Conservation (phyloP, 192 early-diverging fungal species). For the Podila verticillata region DNA sequence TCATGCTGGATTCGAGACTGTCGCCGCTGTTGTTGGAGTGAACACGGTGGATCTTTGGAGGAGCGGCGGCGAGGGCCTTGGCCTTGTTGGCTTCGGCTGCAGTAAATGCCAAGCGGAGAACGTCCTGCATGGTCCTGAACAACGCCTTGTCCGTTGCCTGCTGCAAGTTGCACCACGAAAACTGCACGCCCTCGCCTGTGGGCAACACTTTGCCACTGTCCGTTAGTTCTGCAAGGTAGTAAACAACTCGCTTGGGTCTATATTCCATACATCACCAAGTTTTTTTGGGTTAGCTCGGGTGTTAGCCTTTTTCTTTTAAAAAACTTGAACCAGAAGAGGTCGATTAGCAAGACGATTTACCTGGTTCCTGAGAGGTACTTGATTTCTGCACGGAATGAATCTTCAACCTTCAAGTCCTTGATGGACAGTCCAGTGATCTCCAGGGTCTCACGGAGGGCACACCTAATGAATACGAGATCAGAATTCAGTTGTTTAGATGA, state of each 20-base stretch:
- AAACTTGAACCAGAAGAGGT: background rate
- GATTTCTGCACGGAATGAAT: slow-evolving; percentile 78
- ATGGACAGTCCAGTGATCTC: slow-evolving; percentile 78
- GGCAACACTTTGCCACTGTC: slow-evolving; percentile 68
- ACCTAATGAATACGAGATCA: slow-evolving; percentile 57
- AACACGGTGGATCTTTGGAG: slow-evolving; percentile 51
- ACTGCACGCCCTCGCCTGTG: slow-evolving; percentile 74
- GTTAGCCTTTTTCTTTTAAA: background rate
- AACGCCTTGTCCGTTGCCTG: slow-evolving; percentile 72
- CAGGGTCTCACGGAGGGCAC: slow-evolving; percentile 78
- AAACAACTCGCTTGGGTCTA: slow-evolving; percentile 83
- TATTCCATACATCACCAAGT: background rate
- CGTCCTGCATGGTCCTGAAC: slow-evolving; percentile 87
- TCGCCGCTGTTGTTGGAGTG: slow-evolving; percentile 52
- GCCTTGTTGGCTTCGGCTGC: slow-evolving; percentile 69
- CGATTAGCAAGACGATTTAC: slow-evolving; percentile 32
- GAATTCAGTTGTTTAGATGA: background rate
- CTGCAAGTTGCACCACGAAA: slow-evolving; percentile 75
- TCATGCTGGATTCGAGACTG: slow-evolving; percentile 54
- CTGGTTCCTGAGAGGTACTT: slow-evolving; percentile 83
- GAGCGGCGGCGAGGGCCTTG: slow-evolving; percentile 39
- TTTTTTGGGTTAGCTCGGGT: too few relatives aligned
- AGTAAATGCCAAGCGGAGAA: slow-evolving; percentile 72
- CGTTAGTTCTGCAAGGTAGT: slow-evolving; percentile 77
- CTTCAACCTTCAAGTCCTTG: slow-evolving; percentile 75